Evolutionary conservation across 257 asterid genomes (phyloP).

Genomic region (Solanum chmielewskii): DNA sequence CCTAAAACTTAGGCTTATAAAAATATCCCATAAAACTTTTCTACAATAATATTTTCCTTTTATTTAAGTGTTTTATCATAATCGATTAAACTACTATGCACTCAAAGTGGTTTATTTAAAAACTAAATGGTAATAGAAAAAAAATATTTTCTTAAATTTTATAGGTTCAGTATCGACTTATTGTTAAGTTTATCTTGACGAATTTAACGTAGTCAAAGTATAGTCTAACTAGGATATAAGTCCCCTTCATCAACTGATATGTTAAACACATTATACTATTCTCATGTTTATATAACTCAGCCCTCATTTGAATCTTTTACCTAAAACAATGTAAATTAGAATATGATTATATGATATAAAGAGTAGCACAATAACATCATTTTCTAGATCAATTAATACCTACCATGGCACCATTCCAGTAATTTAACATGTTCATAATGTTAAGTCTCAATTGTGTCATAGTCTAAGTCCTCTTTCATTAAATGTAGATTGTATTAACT

Average conservation of each 20-base stretch:
- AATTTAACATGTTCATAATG: background rate
- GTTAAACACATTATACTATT: background rate
- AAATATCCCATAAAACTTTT: background rate
- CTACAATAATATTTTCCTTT: background rate
- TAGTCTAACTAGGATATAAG: background rate
- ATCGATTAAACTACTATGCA: background rate
- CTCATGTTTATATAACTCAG: background rate
- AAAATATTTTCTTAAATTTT: background rate
- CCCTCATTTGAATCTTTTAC: background rate
- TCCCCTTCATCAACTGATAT: background rate
- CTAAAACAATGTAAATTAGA: background rate
- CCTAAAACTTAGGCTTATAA: background rate
- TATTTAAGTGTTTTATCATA: background rate
- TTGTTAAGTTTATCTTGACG: background rate
- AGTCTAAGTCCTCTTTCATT: background rate
- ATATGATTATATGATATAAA: background rate
- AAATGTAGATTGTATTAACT: background rate
- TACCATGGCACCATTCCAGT: background rate
- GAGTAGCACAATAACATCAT: background rate
- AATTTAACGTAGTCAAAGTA: background rate
- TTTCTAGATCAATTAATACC: background rate
- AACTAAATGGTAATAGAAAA: background rate
- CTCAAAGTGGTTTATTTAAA: background rate
- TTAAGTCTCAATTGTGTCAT: background rate
- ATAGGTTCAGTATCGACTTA: background rate